Conservation (phyloP, 345 rosid genomes). For the Balakata baccata region DNA sequence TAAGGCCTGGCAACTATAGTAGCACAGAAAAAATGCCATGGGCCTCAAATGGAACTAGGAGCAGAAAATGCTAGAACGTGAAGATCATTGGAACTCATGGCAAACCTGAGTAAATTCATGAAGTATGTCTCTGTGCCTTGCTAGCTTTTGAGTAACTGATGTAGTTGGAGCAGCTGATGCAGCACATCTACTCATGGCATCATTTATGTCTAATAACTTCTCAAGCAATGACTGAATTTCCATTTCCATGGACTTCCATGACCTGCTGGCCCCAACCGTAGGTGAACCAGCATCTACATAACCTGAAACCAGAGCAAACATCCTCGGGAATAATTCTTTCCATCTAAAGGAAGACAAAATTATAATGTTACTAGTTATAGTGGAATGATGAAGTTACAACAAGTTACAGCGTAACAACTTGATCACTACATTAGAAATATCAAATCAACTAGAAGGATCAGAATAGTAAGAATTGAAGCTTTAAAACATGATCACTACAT, state of each 20-base stretch:
- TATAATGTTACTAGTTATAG: too few relatives aligned
- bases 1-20: background rate
- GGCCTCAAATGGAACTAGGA: background rate
- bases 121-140: slow-evolving; percentile 94
- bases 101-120: slow-evolving; percentile 95
- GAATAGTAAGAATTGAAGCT: background rate
- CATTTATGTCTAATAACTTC: slow-evolving; percentile 83
- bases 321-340: too few relatives aligned
- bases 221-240: slow-evolving; percentile 89
- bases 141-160: slow-evolving; percentile 90
- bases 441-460: background rate
- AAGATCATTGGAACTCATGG: background rate
- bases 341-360: too few relatives aligned
- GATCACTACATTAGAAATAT: too few relatives aligned
- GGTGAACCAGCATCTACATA: slow-evolving; percentile 83
- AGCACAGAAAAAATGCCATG: background rate
- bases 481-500: background rate
- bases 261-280: slow-evolving; percentile 66
- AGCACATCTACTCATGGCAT: slow-evolving; percentile 97
- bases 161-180: slow-evolving; percentile 76
- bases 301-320: slow-evolving; percentile 37
- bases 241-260: slow-evolving; percentile 98
- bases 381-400: too few relatives aligned
- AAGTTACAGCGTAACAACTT: too few relatives aligned
- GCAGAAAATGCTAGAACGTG: background rate